Base-by-base conservation (phyloP, 305 asterid species). In the Solanum hybrid region DNA sequence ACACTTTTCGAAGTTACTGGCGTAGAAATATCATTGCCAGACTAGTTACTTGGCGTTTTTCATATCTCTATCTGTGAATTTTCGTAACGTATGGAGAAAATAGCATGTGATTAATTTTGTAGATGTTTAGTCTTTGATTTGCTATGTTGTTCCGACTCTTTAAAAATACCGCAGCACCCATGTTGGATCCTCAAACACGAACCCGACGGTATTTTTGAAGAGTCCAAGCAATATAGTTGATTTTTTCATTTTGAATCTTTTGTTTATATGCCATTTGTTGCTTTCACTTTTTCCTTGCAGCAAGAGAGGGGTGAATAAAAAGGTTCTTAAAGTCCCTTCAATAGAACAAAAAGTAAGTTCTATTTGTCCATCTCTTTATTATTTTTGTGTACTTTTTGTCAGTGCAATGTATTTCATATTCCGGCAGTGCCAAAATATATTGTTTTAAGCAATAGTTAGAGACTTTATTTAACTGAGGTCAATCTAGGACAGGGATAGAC, bases 281-380 rank as follows among this genome's bases (percentile, higher is more conserved):
- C 89, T 64, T 92, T 89, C 29, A 78, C 86, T 74, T 18, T 73
- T 93, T 74, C 91, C 89, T 91, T 96, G 97, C 98, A 96, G 99
- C 88, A 97, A 97, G 97, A 95, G 99, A 93, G 99, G 91, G 93
- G 99, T 97, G 91, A 97, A 97, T 94, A 97, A 96, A 94, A 97
- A 97, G 89, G 99, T 97, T 91, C 99, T 97, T 78, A 97, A 97
- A 92, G 99, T 96, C 92, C 98, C 99, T 91, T 94, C 99, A 24
- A 92, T 96, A 90, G 99, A 97, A 92, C 99, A 96, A 90, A 97
- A 97, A 98, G 99, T 95, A 92, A 84, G 88, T 84, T 12, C 46
- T 31, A 20, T 57, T 31, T 84, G 76, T 18, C 13, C 74, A 20
- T 84, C 22, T 51, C 88, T 20, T 84, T 84, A 37, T 46, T 84